Evolutionary conservation across 1,284 basidiomycete genomes (phyloP), one percentile per base, ranked within the genome.

Genomic region (Pseudozyma hubeiensis): DNA sequence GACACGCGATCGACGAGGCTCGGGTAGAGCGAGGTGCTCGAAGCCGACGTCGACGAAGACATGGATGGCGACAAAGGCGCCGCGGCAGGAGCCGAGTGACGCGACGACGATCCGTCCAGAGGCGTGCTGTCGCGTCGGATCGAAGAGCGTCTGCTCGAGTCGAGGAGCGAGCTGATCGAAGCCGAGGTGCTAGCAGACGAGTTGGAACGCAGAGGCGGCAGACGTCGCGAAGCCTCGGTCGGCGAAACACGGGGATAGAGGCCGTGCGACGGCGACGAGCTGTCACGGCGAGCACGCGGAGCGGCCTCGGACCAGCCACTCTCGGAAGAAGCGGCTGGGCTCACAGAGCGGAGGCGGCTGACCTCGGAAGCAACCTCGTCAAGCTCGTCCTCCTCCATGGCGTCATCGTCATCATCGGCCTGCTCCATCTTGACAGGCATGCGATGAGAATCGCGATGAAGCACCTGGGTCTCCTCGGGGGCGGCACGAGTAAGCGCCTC

Each of bases 401-500:
- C 71, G 13, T 61, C 65, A 16, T 64, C 65, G 19, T 65, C 68
- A 24, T 39, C 24, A 7, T 53, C 52, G 11, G 39, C 16, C 11
- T 41, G 39, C 43, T 64, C 62, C 2, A 41, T 49, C 64, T 73
- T 70, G 61, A 57, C 43, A 13, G 47, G 60, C 40, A 16, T 24
- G 31, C 43, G 64, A 57, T 53, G 29, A 13, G 47, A 31, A 9
- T 51, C 52, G 14, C 29, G 31, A 13, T 59, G 49, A 29, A 55
- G 13, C 3, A 34, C 14, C 5, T 43, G 49, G 1, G 45, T 31
- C 14, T 64, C 43, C n/a, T 63, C 64, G 10, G 82, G 82, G n/a
- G 77, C 78, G 5, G 80, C 80, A 16, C 82, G 73, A 14, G 75
- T 81, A 14, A 84, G 75, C 1, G 81, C 74, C 60, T 82, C 80